Base-by-base conservation (phyloP, 2,329 filamentous ascomycete genomes). In the Fusarium poae region DNA sequence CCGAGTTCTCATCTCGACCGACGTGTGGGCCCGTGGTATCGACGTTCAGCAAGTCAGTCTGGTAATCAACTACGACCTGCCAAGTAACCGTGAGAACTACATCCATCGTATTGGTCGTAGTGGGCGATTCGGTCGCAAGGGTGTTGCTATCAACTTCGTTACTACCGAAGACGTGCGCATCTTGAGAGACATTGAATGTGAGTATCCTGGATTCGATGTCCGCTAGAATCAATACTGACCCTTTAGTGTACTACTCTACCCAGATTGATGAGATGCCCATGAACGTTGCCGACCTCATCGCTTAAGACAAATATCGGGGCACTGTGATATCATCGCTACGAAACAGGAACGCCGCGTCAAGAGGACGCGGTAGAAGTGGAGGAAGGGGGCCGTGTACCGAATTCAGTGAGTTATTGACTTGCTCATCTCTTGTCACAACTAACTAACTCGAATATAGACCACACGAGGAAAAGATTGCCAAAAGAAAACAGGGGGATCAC, bases 241-340 rank as follows among this genome's bases (percentile, higher is more conserved):
- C 20, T 50, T 40, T 68, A 93, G 91, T 97, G 76, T 97, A 97
- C 83, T 97, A 97, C 82, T 97, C 93, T 18, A 97, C 94, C 46
- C 94, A 97, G 83, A 97, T 97, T 73, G 94, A 97, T 75, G 94
- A 97, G 84, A 97, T 97, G 94, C 94, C 94, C 20, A 97, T 97
- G 94, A 97, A 97, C 77, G 93, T 93, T 78, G 88, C 86, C 74
- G 86, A 87, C 72, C 83, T 89, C 29, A 86, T 86, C 62, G 79
- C 85, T 35, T 88, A 82, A 79, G 46, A 21, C 16, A 18, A 21
- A 23, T 30, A 27, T 7, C 12, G 4, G 18, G 25, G 20, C 45
- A 12, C 20, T 29, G 49, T 50, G 13, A 46, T 30, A 25, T 40
- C 29, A 34, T 42, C 55, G 45, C 23, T 20, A 51, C 32, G 29